Conservation (phyloP, 2,329 filamentous ascomycete genomes). For the Xylaria sp. region DNA sequence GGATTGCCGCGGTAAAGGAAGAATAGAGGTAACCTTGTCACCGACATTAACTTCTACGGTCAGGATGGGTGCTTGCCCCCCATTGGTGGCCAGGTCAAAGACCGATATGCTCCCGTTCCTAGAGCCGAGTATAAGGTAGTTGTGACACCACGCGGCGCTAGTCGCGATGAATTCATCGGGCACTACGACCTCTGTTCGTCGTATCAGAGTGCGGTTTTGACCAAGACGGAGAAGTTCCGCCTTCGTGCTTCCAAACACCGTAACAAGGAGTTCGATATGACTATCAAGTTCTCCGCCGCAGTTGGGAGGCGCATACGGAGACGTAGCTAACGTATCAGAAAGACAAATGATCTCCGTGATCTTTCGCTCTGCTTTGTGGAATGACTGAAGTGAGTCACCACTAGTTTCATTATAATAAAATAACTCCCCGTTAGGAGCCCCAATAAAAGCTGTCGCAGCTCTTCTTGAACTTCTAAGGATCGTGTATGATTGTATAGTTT, state of each 20-base stretch:
- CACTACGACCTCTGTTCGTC: constrained; percentile 51
- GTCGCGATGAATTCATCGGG: constrained; percentile 63
- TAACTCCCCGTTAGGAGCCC: constrained; percentile 60
- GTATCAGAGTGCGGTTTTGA: constrained; percentile 45
- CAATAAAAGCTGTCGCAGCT: constrained; percentile 57
- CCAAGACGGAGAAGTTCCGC: constrained; percentile 57
- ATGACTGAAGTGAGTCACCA: constrained; percentile 45
- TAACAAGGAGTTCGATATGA: constrained; percentile 55
- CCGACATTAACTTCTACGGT: constrained; percentile 55
- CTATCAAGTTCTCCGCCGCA: not conserved
- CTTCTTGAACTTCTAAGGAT: constrained; percentile 55
- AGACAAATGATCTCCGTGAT: constrained; percentile 62
- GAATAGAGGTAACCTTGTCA: constrained; percentile 76
- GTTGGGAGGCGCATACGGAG: constrained; percentile 17
- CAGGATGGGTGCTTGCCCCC: constrained; percentile 47
- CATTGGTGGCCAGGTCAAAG: constrained; percentile 43
- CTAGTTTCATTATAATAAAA: constrained; percentile 55
- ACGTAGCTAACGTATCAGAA: constrained; percentile 31
- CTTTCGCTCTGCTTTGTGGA: constrained; percentile 58
- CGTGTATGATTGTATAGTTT: constrained; percentile 59
- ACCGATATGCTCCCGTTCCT: constrained; percentile 61
- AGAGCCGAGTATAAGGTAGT: constrained; percentile 64
- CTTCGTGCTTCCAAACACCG: constrained; percentile 57
- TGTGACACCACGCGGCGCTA: constrained; percentile 55
- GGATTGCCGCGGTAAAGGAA: constrained; percentile 54